A percentile compares a stretch with the other conserved stretches of the same genome.
These are phyloP conservation scores for Colletotrichum sansevieriae DNA, from an alignment of 2,329 filamentous ascomycete genomes.

Conservation along the genomic window DNA sequence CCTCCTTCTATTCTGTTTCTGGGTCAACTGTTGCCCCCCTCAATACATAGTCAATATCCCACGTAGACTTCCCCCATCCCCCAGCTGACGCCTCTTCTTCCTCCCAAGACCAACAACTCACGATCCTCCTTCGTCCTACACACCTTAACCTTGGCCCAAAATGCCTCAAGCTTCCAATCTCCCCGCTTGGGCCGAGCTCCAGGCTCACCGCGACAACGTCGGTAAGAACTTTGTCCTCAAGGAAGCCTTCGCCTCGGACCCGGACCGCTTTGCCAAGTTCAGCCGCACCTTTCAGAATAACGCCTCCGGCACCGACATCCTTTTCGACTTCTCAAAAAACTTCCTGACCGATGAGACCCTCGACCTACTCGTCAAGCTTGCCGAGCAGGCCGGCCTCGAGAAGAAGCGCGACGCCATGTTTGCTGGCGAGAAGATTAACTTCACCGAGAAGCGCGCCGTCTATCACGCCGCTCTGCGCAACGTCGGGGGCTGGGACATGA, in stretches of 20 bases:
- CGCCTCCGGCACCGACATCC: constrained; percentile 84
- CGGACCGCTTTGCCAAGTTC: constrained; percentile 90
- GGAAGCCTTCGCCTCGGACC: constrained; percentile 90
- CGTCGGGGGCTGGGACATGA: constrained; percentile 81
- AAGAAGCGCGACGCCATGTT: constrained; percentile 98
- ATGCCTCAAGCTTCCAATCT: constrained; percentile 91
- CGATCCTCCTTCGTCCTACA: neutral
- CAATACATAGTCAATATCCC: constrained; percentile 6
- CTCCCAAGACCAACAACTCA: neutral
- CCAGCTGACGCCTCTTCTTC: constrained; percentile 10
- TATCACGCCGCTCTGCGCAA: constrained; percentile 97
- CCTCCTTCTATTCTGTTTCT: neutral
- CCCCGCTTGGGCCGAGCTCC: constrained; percentile 88
- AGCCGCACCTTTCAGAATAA: constrained; percentile 84
- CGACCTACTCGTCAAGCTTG: constrained; percentile 86
- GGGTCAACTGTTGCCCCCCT: constrained; percentile 1
- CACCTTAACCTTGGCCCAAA: constrained; percentile 45
- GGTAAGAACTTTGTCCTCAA: constrained; percentile 94
- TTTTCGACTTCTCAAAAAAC: constrained; percentile 99
- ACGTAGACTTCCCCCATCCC: neutral
- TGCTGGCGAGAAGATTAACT: constrained; percentile 98
- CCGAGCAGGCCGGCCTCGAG: constrained; percentile 90
- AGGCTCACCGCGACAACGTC: constrained; percentile 87
- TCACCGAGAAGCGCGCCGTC: constrained; percentile 95
- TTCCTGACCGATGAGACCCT: constrained; percentile 95